Conservation (phyloP, 352 stramenopile genomes). For the Phytophthora citricola region DNA sequence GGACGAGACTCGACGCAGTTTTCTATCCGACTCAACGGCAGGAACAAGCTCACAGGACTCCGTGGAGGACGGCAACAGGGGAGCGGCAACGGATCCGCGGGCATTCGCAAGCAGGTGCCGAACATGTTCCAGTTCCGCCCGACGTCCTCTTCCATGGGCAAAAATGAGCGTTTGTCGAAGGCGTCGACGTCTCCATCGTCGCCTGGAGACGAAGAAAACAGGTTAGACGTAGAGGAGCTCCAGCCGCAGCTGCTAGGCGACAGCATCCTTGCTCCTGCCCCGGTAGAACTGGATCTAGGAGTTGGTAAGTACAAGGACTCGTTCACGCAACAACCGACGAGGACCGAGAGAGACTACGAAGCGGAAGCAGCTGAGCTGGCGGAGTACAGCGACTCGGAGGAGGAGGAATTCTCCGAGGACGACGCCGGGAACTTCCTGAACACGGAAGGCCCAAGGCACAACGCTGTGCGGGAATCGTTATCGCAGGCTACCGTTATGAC, state of each 20-base stretch:
- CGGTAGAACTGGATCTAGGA: slow-evolving; percentile 53
- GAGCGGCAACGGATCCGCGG: slow-evolving; percentile 41
- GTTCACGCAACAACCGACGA: slow-evolving; percentile 24
- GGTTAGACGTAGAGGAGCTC: slow-evolving; percentile 43
- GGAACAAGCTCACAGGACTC: slow-evolving; percentile 43
- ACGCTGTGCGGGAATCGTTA: slow-evolving; percentile 27
- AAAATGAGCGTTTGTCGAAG: slow-evolving; percentile 48
- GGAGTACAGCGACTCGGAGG: slow-evolving; percentile 40
- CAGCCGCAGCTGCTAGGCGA: slow-evolving; percentile 39
- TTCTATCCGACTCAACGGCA: slow-evolving; percentile 43
- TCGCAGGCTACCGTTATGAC: slow-evolving; percentile 34
- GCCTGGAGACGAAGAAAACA: slow-evolving; percentile 43
- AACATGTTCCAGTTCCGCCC: slow-evolving; percentile 74
- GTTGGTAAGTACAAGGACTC: slow-evolving; percentile 66
- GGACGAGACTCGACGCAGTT: slow-evolving; percentile 42
- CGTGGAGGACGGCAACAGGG: slow-evolving; percentile 35
- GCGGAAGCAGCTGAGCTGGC: slow-evolving; percentile 43
- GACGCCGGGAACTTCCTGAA: slow-evolving; percentile 46
- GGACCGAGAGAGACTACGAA: slow-evolving; percentile 32
- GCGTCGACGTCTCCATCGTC: slow-evolving; percentile 40
- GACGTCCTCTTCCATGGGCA: slow-evolving; percentile 44
- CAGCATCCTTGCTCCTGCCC: slow-evolving; percentile 27
- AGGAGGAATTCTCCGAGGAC: slow-evolving; percentile 26
- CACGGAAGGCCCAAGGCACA: slow-evolving; percentile 28
- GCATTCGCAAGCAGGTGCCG: slow-evolving; percentile 47